Evolutionary conservation across 2,329 filamentous ascomycete species (phyloP).

Genomic region (Pseudogymnoascus destructans): DNA sequence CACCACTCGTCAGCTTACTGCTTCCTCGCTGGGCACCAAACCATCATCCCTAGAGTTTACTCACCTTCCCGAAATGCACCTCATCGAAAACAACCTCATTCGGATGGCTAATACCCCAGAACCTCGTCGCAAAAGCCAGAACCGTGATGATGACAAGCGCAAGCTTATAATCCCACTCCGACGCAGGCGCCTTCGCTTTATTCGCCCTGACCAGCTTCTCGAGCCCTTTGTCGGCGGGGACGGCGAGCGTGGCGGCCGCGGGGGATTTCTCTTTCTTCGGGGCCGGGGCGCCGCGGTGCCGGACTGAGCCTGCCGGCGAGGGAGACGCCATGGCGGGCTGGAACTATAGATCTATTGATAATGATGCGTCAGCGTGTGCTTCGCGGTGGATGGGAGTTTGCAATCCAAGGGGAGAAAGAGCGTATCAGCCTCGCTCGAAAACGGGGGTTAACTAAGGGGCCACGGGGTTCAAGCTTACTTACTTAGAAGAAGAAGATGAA

Average conservation of each 20-base stretch:
- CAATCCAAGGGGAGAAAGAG: neutral
- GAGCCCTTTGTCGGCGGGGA: constrained; percentile 26
- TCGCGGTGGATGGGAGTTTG: neutral
- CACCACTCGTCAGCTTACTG: constrained; percentile 7
- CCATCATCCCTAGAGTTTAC: constrained; percentile 19
- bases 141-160: constrained; percentile 64
- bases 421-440: neutral
- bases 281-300: constrained; percentile 28
- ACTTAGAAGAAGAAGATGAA: neutral
- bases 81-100: constrained; percentile 98
- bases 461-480: neutral
- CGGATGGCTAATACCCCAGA: constrained; percentile 92
- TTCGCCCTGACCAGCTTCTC: constrained; percentile 37
- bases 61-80: constrained; percentile 97
- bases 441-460: neutral
- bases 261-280: constrained; percentile 38
- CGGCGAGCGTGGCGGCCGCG: constrained; percentile 18
- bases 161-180: constrained; percentile 77
- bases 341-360: neutral
- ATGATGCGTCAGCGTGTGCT: neutral
- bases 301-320: constrained; percentile 22
- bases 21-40: neutral
- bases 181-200: constrained; percentile 31
- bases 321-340: neutral
- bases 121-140: constrained; percentile 80